phyloP scores from a whole-genome alignment of 1,139 yeast species.

The Yamadazyma triangularis region DNA sequence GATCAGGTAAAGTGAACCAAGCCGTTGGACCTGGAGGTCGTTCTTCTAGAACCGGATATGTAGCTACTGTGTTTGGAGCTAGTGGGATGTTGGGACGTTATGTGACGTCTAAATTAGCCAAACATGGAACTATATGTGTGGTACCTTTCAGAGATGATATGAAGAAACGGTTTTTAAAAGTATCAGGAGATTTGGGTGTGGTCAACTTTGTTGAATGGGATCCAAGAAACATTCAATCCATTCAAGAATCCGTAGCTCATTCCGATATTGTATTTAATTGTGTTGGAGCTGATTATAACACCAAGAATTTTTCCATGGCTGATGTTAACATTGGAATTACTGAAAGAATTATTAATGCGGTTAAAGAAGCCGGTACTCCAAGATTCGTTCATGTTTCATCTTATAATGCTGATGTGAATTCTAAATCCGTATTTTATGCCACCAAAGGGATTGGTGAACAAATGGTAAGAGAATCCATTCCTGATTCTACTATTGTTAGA shows the following conservation, averaged over 20 bases:
- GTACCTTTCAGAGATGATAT: constrained; percentile 80
- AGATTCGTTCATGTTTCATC: constrained; percentile 77
- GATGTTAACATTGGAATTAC: constrained; percentile 80
- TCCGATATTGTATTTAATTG: constrained; percentile 82
- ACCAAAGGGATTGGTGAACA: constrained; percentile 81
- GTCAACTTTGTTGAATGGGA: constrained; percentile 83
- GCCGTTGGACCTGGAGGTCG: constrained; percentile 77
- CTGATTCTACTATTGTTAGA: constrained; percentile 80
- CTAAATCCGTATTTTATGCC: constrained; percentile 67
- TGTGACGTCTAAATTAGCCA: constrained; percentile 66
- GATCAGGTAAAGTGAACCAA: constrained; percentile 68
- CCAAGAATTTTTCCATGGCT: constrained; percentile 79
- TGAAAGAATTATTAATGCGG: constrained; percentile 72
- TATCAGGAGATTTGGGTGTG: constrained; percentile 83
- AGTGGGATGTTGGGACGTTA: constrained; percentile 77
- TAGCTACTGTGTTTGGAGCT: constrained; percentile 87
- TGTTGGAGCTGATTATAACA: constrained; percentile 72
- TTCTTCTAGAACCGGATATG: constrained; percentile 86
- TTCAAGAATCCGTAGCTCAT: constrained; percentile 74
- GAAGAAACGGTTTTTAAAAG: constrained; percentile 76
- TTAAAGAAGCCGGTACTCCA: constrained; percentile 68
- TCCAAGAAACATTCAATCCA: constrained; percentile 69
- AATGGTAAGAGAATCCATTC: constrained; percentile 60
- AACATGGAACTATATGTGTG: constrained; percentile 75
- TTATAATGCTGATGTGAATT: constrained; percentile 68